These are phyloP conservation scores for Pleurotus sapidus DNA, from an alignment of 768 basidiomycete genomes.

Conservation along the genomic window DNA sequence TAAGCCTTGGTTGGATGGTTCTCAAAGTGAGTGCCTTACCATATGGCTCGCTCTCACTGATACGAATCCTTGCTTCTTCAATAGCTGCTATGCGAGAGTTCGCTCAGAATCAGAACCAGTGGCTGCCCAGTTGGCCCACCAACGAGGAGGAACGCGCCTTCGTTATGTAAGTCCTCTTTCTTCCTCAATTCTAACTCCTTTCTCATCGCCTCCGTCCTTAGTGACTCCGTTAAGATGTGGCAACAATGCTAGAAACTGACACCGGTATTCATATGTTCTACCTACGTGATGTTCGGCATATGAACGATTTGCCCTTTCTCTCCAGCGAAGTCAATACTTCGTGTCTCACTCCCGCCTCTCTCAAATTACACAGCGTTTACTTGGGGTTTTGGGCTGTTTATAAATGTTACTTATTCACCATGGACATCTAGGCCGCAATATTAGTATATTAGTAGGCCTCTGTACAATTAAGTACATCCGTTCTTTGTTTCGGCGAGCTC, in stretches of 20 bases:
- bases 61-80: slow-evolving; percentile 1
- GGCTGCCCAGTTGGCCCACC: slow-evolving; percentile 74
- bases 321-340: no score
- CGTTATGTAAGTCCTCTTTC: slow-evolving; percentile 53
- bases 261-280: no score
- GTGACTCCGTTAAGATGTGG: slow-evolving; percentile 83
- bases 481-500: no score
- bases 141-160: slow-evolving; percentile 61
- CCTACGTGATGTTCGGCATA: no score
- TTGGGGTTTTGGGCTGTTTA: no score
- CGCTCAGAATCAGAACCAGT: slow-evolving; percentile 51
- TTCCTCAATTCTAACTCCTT: neutral
- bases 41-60: neutral
- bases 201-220: slow-evolving; percentile 15
- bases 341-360: no score
- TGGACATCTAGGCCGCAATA: no score
- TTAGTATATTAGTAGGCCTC: no score
- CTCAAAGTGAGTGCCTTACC: slow-evolving; percentile 37
- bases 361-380: no score
- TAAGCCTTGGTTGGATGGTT: slow-evolving; percentile 83
- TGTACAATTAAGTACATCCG: no score
- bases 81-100: slow-evolving; percentile 73
- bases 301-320: no score
- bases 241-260: slow-evolving; percentile 42
- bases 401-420: no score